Percentiles rank a stretch among this genome's conserved stretches.
Evolutionary conservation across 768 basidiomycete genomes (phyloP).

Genomic region (Collybia mongolica): DNA sequence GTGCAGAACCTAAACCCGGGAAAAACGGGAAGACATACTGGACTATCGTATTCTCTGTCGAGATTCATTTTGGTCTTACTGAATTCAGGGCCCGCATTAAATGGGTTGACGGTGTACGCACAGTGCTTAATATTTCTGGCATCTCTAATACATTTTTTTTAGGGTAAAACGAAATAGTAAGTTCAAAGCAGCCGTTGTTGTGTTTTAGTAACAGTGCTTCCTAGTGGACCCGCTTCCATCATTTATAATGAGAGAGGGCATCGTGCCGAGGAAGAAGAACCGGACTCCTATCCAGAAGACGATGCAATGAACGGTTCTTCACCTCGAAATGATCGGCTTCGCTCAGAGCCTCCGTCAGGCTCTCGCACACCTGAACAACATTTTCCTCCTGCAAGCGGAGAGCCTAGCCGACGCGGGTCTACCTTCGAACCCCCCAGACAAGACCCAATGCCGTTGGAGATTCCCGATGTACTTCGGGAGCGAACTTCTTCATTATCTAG

Average conservation of each 20-base stretch:
- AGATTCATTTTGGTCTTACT: conserved; percentile 81
- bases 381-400: conserved; percentile 15
- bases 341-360: conserved; percentile 50
- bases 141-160: conserved; percentile 2
- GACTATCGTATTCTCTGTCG: conserved; percentile 83
- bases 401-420: conserved; percentile 21
- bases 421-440: conserved; percentile 15
- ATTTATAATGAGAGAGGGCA: conserved; percentile 81
- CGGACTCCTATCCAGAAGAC: conserved; percentile 64
- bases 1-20: conserved; percentile 66
- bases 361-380: conserved; percentile 43
- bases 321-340: conserved; percentile 37
- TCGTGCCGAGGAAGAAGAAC: conserved; percentile 72
- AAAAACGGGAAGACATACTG: conserved; percentile 71
- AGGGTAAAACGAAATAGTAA: conserved; percentile 76
- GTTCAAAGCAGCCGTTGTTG: conserved; percentile 17
- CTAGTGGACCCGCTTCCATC: conserved; percentile 75
- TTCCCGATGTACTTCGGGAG: conserved; percentile 8
- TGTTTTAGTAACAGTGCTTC: not conserved
- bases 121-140: not conserved
- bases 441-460: conserved; percentile 1
- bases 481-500: conserved; percentile 12
- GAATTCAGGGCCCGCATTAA: conserved; percentile 83
- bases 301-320: conserved; percentile 38
- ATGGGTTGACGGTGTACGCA: conserved; percentile 75